Evolutionary conservation across 2,329 filamentous ascomycete species (phyloP), one percentile per base, ranked within the genome.

Genomic region (Alternaria rosae): DNA sequence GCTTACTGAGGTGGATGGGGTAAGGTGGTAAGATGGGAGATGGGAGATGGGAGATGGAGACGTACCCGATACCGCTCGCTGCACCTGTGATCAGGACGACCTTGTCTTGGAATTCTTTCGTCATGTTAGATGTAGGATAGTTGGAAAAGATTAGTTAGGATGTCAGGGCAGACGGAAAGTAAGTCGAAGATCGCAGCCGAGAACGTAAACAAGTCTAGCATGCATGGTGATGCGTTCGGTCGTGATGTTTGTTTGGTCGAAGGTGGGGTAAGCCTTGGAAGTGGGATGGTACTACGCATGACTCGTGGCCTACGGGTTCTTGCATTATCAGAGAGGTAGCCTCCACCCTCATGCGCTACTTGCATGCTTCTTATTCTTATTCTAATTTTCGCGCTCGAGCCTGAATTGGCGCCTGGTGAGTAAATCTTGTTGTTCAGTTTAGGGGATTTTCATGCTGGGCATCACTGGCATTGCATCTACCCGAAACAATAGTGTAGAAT

Each of bases 61-160:
- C 67, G 55, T 67, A 78, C 76, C 76, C 85, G 59, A 87, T 86
- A 66, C 85, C 85, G 82, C 71, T 65, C 13, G 65, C 76, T 9
- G 71, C 76, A 28, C 76, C 76, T 10, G 76, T 78, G 26, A 78
- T 72, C 8, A 67, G 65, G 38, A 69, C 66, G 20, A 73, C 70
- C 62, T 74, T 76, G 42, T 70, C 71, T 57, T 75, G 66, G 56
- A 78, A 78, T 54, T 64, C 57, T 53, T 69, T 68, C 11, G 70
- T 32, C 76, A 77, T 77, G 25, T 43, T 62, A 25, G 25, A n/a
- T n/a, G 4, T 42, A 26, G 17, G n/a, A 8, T 4, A 6, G 4
- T n/a, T 20, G 6, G 15, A 2, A 1, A n/a, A 21, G 17, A 8
- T n/a, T 10, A 20, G 13, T 23, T 7, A 1, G 21, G 25, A 21